These are phyloP conservation scores for Starmerella powellii DNA, from an alignment of 805 yeast genomes.

Conservation along the genomic window DNA sequence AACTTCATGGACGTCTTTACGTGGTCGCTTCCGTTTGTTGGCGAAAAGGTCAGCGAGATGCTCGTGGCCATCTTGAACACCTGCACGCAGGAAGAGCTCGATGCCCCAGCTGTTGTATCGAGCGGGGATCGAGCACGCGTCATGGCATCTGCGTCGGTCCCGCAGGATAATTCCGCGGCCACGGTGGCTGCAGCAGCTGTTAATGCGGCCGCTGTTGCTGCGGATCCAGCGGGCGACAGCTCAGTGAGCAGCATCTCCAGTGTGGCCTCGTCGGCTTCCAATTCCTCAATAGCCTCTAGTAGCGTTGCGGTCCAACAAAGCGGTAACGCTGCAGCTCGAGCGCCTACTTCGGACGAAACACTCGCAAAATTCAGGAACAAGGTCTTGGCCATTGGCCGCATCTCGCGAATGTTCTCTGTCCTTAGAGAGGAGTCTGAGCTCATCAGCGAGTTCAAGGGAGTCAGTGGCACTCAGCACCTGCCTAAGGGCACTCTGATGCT, in stretches of 20 bases:
- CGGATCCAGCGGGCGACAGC: not conserved
- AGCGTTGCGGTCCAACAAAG: too few relatives aligned
- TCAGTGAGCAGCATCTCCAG: not conserved
- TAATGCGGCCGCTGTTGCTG: not conserved
- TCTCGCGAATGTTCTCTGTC: constrained; percentile 81
- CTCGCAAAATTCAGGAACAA: constrained; percentile 44
- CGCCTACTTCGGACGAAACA: constrained; percentile 21
- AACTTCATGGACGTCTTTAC: constrained; percentile 95
- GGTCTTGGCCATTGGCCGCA: constrained; percentile 90
- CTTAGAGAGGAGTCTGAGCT: constrained; percentile 79
- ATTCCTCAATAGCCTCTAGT: not conserved
- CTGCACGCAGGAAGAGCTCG: constrained; percentile 90
- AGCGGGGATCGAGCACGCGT: constrained; percentile 13
- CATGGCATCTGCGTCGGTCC: constrained; percentile 18
- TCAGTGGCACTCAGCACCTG: constrained; percentile 56
- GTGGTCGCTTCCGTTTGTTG: constrained; percentile 96
- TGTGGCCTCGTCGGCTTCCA: not conserved
- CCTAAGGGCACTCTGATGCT: constrained; percentile 79
- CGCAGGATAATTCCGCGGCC: constrained; percentile 3
- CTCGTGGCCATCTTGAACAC: constrained; percentile 78
- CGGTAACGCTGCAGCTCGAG: too few relatives aligned
- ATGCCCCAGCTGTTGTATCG: constrained; percentile 23
- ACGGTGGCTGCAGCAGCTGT: constrained; percentile 13
- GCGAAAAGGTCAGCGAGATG: constrained; percentile 91
- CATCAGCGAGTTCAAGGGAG: constrained; percentile 63